Conservation (phyloP, 495 filamentous ascomycete species). For the Penicillium cataractarum region DNA sequence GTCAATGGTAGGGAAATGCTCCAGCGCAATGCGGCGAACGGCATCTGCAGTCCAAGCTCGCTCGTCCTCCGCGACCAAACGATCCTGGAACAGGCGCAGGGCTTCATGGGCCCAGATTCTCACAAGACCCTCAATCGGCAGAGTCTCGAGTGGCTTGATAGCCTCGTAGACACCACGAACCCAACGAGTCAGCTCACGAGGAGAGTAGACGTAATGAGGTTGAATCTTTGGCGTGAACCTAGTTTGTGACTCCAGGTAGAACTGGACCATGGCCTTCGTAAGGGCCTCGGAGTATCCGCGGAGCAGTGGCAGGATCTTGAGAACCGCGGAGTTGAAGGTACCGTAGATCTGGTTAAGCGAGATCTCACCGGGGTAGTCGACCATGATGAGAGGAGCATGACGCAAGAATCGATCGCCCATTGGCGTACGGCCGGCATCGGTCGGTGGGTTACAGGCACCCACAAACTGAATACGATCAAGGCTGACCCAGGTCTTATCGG, state of each 20-base stretch:
- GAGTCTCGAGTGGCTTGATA: conserved; percentile 84
- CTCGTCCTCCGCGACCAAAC: conserved; percentile 91
- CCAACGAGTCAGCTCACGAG: conserved; percentile 96
- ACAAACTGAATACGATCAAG: conserved; percentile 98
- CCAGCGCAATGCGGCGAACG: conserved; percentile 79
- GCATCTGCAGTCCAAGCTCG: conserved; percentile 91
- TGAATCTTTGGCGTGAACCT: conserved; percentile 95
- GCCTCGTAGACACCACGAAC: conserved; percentile 96
- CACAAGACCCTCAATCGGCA: conserved; percentile 88
- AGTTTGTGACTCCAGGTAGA: conserved; percentile 92
- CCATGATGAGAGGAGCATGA: conserved; percentile 96
- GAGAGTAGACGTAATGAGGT: conserved; percentile 98
- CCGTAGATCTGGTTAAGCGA: conserved; percentile 97
- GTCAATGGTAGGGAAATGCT: conserved; percentile 92
- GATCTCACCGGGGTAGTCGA: conserved; percentile 95
- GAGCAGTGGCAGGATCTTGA: conserved; percentile 95
- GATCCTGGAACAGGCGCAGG: conserved; percentile 92
- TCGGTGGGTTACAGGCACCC: conserved; percentile 98
- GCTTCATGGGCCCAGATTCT: conserved; percentile 99
- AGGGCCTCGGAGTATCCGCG: conserved; percentile 92
- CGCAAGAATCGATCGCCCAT: conserved; percentile 92
- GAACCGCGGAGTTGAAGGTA: conserved; percentile 93
- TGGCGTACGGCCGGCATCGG: conserved; percentile 92
- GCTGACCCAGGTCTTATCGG: conserved; percentile 96
- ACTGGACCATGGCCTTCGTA: conserved; percentile 96